These are phyloP conservation scores for Anastatica hierochuntica DNA, from an alignment of 345 rosid genomes.

Conservation along the genomic window DNA sequence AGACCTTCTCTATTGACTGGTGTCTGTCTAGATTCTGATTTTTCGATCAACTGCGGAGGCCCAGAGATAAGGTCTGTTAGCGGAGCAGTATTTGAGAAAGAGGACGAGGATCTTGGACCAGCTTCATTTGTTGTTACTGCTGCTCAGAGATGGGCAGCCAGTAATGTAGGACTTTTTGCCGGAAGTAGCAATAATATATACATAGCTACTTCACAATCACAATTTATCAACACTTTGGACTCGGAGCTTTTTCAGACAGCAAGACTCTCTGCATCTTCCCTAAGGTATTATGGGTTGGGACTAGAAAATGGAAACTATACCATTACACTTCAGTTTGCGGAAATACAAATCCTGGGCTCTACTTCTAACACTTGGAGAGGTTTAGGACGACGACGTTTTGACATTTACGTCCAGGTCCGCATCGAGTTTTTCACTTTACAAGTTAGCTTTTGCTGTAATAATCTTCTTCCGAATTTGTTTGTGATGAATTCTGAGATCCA, in stretches of 20 bases:
- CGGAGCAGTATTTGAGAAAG: conserved; percentile 36
- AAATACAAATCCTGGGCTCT: conserved; percentile 12
- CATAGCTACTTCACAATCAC: conserved; percentile 8
- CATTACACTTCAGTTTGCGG: conserved; percentile 18
- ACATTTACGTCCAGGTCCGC: conserved; percentile 43
- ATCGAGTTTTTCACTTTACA: background rate
- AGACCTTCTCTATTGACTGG: background rate
- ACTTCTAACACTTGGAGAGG: conserved; percentile 27
- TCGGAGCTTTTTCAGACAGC: conserved; percentile 35
- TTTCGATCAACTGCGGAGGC: conserved; percentile 65
- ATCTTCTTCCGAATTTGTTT: background rate
- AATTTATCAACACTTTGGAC: conserved; percentile 28
- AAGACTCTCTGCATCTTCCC: conserved; percentile 30
- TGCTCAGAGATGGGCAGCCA: conserved; percentile 41
- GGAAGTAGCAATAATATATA: conserved; percentile 22
- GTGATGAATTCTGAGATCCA: background rate
- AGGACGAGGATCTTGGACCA: conserved; percentile 43
- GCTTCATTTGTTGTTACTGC: conserved; percentile 42
- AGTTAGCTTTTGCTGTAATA: background rate
- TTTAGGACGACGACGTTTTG: conserved; percentile 36
- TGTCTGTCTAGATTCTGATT: conserved; percentile 38
- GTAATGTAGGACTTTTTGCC: conserved; percentile 35
- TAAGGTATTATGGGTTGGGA: conserved; percentile 33
- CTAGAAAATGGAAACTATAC: conserved; percentile 25
- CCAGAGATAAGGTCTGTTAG: conserved; percentile 32